These are phyloP conservation scores for Chimonanthus salicifolius DNA, from an alignment of 164 flowering plant species.

Conservation along the genomic window DNA sequence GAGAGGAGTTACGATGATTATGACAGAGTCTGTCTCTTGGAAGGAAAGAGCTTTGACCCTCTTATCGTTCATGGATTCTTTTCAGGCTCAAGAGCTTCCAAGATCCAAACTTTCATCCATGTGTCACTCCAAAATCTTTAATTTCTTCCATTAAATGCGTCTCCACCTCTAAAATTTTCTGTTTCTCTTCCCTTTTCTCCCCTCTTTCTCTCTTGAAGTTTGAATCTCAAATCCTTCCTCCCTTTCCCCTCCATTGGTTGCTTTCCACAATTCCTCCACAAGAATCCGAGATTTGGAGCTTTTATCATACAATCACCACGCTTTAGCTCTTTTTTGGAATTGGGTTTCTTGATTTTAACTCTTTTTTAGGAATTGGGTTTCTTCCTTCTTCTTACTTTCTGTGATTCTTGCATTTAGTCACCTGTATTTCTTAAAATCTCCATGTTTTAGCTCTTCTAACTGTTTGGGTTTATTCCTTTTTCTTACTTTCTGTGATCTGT, in stretches of 20 bases:
- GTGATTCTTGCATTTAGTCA: neutral
- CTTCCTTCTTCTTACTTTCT: neutral
- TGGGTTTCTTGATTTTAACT: neutral
- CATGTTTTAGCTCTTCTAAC: too few species aligned
- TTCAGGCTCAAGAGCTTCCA: neutral
- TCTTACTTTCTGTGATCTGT: too few species aligned
- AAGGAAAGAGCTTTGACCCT: neutral
- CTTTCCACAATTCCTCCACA: neutral
- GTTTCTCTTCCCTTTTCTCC: neutral
- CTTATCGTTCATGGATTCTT: neutral
- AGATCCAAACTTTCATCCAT: conserved; percentile 1
- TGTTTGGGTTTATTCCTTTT: too few species aligned
- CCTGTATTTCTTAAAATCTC: too few species aligned
- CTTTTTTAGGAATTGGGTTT: neutral
- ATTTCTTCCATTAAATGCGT: neutral
- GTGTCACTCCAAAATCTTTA: neutral
- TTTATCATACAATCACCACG: neutral
- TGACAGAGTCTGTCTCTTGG: neutral
- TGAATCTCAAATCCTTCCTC: neutral
- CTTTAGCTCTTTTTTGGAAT: neutral
- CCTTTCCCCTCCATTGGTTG: neutral
- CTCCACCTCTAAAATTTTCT: neutral
- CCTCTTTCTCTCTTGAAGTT: neutral
- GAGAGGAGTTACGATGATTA: neutral
- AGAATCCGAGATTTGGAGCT: neutral